phyloP scores from a whole-genome alignment of 768 basidiomycete genomes.

The Pleurotus eryngii region DNA sequence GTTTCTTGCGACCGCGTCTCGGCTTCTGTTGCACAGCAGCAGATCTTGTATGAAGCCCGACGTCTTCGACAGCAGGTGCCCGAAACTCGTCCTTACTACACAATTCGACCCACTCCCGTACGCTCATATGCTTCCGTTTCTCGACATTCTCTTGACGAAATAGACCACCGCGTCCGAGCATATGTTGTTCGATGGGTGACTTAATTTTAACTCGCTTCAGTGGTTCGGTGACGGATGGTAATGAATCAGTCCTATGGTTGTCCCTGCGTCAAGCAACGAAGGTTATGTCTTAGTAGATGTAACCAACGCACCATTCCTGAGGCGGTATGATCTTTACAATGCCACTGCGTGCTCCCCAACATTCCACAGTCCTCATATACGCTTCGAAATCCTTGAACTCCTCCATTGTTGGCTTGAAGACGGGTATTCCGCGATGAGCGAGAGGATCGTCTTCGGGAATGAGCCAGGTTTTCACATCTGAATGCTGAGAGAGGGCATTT shows the following conservation, averaged over 20 bases:
- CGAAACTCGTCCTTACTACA: conserved; percentile 69
- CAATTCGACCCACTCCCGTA: conserved; percentile 84
- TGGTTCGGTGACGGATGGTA: conserved; percentile 72
- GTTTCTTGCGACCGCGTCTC: conserved; percentile 42
- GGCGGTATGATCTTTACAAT: conserved; percentile 97
- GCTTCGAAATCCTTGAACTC: conserved; percentile 91
- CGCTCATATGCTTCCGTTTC: conserved; percentile 78
- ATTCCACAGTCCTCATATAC: conserved; percentile 82
- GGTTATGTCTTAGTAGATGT: conserved; percentile 10
- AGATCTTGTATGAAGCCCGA: conserved; percentile 49
- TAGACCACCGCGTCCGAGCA: conserved; percentile 81
- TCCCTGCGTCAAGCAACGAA: conserved; percentile 11
- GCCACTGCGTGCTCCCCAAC: conserved; percentile 88
- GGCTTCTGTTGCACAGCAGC: conserved; percentile 27
- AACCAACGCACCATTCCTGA: conserved; percentile 73
- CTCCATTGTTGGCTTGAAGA: conserved; percentile 91
- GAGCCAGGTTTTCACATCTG: conserved; percentile 62
- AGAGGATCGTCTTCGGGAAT: conserved; percentile 78
- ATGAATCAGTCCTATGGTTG: conserved; percentile 57
- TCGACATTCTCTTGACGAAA: conserved; percentile 92
- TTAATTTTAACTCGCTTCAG: conserved; percentile 75
- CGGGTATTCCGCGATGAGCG: conserved; percentile 88
- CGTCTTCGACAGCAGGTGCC: conserved; percentile 68
- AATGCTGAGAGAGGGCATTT: conserved; percentile 60
- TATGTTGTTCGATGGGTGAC: conserved; percentile 90